These are phyloP conservation scores for Plasmopara viticola DNA, from an alignment of 352 stramenopile genomes.

Conservation along the genomic window DNA sequence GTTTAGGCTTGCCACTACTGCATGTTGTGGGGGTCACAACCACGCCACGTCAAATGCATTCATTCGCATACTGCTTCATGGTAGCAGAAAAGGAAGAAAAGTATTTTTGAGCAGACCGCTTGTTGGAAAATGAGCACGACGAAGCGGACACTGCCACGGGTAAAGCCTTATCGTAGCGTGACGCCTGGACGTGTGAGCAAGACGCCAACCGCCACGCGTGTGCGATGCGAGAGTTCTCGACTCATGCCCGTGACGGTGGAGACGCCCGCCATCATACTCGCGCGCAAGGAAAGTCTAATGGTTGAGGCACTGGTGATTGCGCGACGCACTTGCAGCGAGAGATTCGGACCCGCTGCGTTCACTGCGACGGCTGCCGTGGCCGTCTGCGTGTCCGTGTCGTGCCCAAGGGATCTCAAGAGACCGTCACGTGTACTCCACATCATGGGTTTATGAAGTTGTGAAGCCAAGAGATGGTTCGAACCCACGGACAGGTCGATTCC, in stretches of 20 bases:
- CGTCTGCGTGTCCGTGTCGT: slow-evolving; percentile 36
- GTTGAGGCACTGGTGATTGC: slow-evolving; percentile 30
- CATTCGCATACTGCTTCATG: no score
- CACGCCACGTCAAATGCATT: no score
- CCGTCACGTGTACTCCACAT: slow-evolving; percentile 79
- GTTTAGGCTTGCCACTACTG: no score
- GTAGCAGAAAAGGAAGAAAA: no score
- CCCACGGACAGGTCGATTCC: slow-evolving; percentile 67
- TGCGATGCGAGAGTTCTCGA: slow-evolving; percentile 51
- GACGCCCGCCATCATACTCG: slow-evolving; percentile 38
- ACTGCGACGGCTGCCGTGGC: slow-evolving; percentile 42
- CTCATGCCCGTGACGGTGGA: slow-evolving; percentile 46
- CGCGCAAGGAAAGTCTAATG: slow-evolving; percentile 48
- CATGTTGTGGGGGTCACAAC: no score
- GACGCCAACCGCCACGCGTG: slow-evolving; percentile 50
- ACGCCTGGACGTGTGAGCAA: slow-evolving; percentile 49
- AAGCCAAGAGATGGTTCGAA: slow-evolving; percentile 54
- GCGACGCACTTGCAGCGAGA: slow-evolving; percentile 51
- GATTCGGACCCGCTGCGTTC: slow-evolving; percentile 38
- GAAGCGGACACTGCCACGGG: slow-evolving; percentile 72
- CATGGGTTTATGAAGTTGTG: slow-evolving; percentile 64
- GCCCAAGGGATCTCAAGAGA: slow-evolving; percentile 53
- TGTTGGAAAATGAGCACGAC: slow-evolving; percentile 77
- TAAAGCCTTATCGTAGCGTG: slow-evolving; percentile 65
- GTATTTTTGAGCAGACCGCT: no score